A percentile compares a stretch with the other conserved stretches of the same genome.
Evolutionary conservation across 2,329 filamentous ascomycete species (phyloP).

Genomic region (Clarireedia hainanense): DNA sequence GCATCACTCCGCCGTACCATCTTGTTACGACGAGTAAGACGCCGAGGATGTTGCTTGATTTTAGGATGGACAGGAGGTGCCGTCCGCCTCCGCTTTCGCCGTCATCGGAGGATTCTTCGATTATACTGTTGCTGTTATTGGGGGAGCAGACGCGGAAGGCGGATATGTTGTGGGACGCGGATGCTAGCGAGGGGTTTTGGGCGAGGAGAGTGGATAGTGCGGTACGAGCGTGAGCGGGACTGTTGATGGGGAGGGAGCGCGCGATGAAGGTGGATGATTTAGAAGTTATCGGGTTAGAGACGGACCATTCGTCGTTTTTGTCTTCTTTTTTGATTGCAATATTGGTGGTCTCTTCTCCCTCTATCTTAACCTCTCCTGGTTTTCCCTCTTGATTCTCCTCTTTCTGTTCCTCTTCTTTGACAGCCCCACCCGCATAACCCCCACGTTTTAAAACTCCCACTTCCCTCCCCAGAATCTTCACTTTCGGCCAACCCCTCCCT

Average conservation of each 20-base stretch:
- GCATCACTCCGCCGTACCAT: constrained; percentile 55
- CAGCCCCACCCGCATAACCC: constrained; percentile 44
- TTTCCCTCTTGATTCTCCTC: constrained; percentile 1
- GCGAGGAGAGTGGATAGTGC: constrained; percentile 42
- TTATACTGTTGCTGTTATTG: constrained; percentile 15
- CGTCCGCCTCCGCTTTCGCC: constrained; percentile 53
- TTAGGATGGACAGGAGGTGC: constrained; percentile 47
- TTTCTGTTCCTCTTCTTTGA: not conserved
- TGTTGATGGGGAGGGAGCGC: constrained; percentile 37
- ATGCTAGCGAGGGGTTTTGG: constrained; percentile 41
- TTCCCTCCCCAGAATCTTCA: constrained; percentile 65
- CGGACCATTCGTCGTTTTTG: constrained; percentile 36
- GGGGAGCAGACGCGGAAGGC: constrained; percentile 24
- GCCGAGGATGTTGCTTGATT: constrained; percentile 42
- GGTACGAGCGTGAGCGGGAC: constrained; percentile 34
- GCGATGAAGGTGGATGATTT: constrained; percentile 52
- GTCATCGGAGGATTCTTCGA: constrained; percentile 39
- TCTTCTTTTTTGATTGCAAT: not conserved
- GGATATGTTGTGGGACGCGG: constrained; percentile 46
- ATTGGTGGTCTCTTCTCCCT: not conserved
- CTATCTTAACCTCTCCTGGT: not conserved
- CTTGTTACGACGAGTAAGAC: constrained; percentile 51
- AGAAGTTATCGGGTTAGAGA: constrained; percentile 42
- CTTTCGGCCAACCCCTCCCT: constrained; percentile 45
- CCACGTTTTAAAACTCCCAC: constrained; percentile 69